Base-by-base conservation (phyloP, 805 yeast species). In the Candida mattraensis region DNA sequence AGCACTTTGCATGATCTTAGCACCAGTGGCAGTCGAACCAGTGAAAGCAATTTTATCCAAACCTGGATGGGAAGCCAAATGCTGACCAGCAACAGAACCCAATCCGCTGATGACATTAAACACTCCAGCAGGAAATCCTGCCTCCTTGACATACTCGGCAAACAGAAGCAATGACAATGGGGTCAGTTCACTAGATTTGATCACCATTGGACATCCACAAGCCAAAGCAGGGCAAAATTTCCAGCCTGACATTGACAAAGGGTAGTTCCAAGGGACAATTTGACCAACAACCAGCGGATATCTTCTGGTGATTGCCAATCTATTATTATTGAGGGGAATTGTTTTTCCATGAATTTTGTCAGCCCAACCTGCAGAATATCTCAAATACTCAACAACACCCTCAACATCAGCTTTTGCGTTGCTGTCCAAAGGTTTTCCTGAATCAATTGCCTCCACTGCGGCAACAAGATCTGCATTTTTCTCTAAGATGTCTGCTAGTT, bases 141-240 rank as follows among this genome's bases (percentile, higher is more conserved):
- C 87, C 47, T 74, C 67, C 50, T 66, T 65, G 50, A 78, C 76
- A 35, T 77, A 60, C 17, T 64, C 64, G 24, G 83, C 87, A 41
- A 83, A 67, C 48, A 70, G 66, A 46, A 83, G 71, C 47, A 81
- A 66, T 17, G 87, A 76, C 49, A 84, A 68, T 9, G 93, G 93
- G 5, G 91, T 83, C 47, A 79, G 64, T 62, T 85, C 93, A 38
- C 87, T 80, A 3, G 87, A 72, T 61, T 84, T 84, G 58, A 84
- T 71, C 28, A 84, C 77, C 29, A 82, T 73, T 10, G 77, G 71
- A 61, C 85, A 83, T 36, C 93, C 93, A 35, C 86, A 81, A 26
- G 89, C 87, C 45, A 84, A 63, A 7, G 94, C 93, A 15, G 91
- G 91, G 18, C 84, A 87, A 53, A 84, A 67, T 60, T 84, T 83